Evolutionary conservation across 2,329 filamentous ascomycete species (phyloP).

Genomic region (Cephalotrichum gorgonifer): DNA sequence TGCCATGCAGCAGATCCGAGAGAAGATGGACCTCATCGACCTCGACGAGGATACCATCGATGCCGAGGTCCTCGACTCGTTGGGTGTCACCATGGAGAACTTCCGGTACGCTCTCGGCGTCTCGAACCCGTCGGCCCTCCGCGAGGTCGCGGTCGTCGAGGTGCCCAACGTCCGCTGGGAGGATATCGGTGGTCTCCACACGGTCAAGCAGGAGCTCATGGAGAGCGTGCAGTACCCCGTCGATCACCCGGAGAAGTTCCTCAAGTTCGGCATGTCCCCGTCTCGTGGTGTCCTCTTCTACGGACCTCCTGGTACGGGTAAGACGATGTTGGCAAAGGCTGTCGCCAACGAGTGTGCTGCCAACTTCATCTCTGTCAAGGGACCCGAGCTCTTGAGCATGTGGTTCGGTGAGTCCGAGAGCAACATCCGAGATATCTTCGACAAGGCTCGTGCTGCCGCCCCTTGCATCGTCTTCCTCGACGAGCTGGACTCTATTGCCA

Average conservation of each 20-base stretch:
- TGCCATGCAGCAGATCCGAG: slow-evolving; percentile 99
- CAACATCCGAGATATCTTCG: slow-evolving; percentile 99
- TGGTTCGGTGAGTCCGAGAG: slow-evolving; percentile 99
- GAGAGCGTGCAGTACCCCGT: slow-evolving; percentile 98
- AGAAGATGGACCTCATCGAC: slow-evolving; percentile 99
- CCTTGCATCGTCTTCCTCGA: slow-evolving; percentile 98
- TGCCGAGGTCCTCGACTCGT: slow-evolving; percentile 92
- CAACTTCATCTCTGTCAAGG: slow-evolving; percentile 99
- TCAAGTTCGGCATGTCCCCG: slow-evolving; percentile 97
- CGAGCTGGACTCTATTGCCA: slow-evolving; percentile 97
- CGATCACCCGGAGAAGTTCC: slow-evolving; percentile 98
- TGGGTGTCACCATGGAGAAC: slow-evolving; percentile 99
- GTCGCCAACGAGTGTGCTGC: slow-evolving; percentile 98
- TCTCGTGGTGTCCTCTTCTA: slow-evolving; percentile 99
- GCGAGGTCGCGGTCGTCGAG: slow-evolving; percentile 97
- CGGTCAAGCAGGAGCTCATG: slow-evolving; percentile 98
- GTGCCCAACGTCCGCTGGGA: slow-evolving; percentile 99
- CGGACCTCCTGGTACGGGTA: slow-evolving; percentile 98
- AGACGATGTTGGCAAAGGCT: slow-evolving; percentile 98
- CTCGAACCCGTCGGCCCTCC: slow-evolving; percentile 95
- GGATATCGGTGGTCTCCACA: slow-evolving; percentile 96
- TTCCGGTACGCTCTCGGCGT: slow-evolving; percentile 98
- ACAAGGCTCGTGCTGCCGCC: slow-evolving; percentile 96
- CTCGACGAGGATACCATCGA: slow-evolving; percentile 98
- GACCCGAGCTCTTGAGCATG: slow-evolving; percentile 96